phyloP scores from a whole-genome alignment of 805 yeast species.

The Ascoidea asiatica region DNA sequence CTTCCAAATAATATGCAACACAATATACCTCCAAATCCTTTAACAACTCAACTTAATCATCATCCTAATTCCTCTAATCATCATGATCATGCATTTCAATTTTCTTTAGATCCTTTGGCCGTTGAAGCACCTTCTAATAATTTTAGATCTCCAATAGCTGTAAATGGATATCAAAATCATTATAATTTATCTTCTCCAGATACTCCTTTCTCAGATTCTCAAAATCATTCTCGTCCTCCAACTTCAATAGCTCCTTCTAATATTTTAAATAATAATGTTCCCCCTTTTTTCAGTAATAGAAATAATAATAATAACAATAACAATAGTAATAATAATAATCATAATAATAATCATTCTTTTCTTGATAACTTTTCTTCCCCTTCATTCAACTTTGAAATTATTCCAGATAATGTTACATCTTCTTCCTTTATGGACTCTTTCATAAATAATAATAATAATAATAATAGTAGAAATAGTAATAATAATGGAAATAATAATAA shows the following conservation, averaged over 20 bases:
- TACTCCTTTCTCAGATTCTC: neutral
- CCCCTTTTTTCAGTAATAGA: no score
- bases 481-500: no score
- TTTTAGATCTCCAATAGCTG: neutral
- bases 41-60: no score
- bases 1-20: no score
- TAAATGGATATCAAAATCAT: neutral
- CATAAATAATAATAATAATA: neutral
- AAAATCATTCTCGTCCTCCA: no score
- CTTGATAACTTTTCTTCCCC: no score
- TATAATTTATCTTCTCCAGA: neutral
- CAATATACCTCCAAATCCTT: no score
- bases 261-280: no score
- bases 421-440: no score
- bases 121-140: slow-evolving; percentile 25
- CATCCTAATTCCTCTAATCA: slow-evolving; percentile 12
- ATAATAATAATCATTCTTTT: no score
- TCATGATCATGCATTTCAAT: slow-evolving; percentile 17
- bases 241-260: neutral
- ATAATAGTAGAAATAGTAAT: neutral
- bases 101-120: slow-evolving; percentile 33
- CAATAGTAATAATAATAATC: neutral
- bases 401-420: no score
- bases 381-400: no score
- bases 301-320: neutral